Evolutionary conservation across 2,329 filamentous ascomycete genomes (phyloP).

Genomic region (Cladophialophora bantiana): DNA sequence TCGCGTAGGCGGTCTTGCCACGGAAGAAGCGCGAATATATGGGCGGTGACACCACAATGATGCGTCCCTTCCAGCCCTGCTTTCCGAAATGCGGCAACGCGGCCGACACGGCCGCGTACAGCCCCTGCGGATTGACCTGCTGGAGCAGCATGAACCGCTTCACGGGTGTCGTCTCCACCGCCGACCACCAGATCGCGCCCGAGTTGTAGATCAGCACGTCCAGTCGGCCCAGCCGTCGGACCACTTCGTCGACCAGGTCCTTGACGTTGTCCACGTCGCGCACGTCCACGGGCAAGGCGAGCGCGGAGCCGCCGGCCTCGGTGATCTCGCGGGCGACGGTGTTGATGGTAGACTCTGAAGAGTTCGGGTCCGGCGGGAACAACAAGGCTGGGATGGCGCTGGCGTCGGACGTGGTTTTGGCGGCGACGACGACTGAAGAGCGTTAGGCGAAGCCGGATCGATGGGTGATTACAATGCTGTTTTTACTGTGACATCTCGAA

Average conservation of each 20-base stretch:
- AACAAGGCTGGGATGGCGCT: conserved; percentile 52
- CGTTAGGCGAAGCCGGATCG: neutral
- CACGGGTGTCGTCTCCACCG: conserved; percentile 73
- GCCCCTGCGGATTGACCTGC: conserved; percentile 73
- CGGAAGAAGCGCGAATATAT: conserved; percentile 86
- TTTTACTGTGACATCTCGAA: too few relatives aligned
- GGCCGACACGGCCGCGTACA: conserved; percentile 76
- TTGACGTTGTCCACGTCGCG: conserved; percentile 68
- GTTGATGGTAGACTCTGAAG: conserved; percentile 75
- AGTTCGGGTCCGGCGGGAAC: conserved; percentile 81
- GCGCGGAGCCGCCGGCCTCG: conserved; percentile 68
- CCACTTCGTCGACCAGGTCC: conserved; percentile 64
- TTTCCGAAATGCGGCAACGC: conserved; percentile 65
- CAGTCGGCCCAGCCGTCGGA: conserved; percentile 67
- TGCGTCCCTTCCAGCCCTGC: conserved; percentile 64
- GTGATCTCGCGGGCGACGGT: conserved; percentile 79
- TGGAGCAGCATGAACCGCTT: conserved; percentile 83
- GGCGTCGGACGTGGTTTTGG: conserved; percentile 75
- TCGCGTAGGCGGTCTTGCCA: conserved; percentile 84
- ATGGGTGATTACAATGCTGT: neutral
- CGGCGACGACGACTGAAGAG: conserved; percentile 72
- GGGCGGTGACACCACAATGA: conserved; percentile 81
- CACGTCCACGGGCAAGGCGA: conserved; percentile 73
- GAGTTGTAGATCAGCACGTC: conserved; percentile 84
- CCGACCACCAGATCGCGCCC: conserved; percentile 84